These are phyloP conservation scores for Annulohypoxylon moriforme DNA, from an alignment of 495 filamentous ascomycete genomes.

Conservation along the genomic window DNA sequence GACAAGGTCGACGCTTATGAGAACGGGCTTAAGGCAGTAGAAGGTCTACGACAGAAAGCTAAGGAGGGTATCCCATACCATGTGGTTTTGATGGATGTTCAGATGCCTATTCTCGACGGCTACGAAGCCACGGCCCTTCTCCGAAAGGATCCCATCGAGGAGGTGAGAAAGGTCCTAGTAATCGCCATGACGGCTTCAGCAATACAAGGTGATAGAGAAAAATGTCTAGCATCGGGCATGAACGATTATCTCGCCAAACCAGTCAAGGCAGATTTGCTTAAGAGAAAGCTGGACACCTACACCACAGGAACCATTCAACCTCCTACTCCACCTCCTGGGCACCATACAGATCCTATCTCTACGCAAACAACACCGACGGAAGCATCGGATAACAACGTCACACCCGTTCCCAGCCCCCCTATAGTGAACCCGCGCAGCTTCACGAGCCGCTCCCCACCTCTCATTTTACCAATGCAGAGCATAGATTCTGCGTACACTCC, in stretches of 20 bases:
- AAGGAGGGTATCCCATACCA: slow-evolving; percentile 76
- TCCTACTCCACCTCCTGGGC: slow-evolving; percentile 39
- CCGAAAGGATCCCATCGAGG: slow-evolving; percentile 75
- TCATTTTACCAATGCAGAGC: slow-evolving; percentile 20
- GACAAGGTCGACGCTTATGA: slow-evolving; percentile 81
- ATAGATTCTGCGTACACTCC: slow-evolving; percentile 18
- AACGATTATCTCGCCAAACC: slow-evolving; percentile 96
- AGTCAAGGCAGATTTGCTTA: slow-evolving; percentile 77
- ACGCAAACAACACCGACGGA: slow-evolving; percentile 5
- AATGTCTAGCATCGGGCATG: slow-evolving; percentile 92
- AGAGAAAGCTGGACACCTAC: slow-evolving; percentile 79
- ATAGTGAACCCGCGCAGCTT: slow-evolving; percentile 7
- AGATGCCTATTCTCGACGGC: slow-evolving; percentile 95
- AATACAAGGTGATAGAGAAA: slow-evolving; percentile 91
- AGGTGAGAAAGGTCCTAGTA: slow-evolving; percentile 80
- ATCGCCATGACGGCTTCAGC: slow-evolving; percentile 95
- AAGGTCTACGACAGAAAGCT: slow-evolving; percentile 79
- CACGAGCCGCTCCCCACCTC: slow-evolving; percentile 18
- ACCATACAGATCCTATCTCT: slow-evolving; percentile 29
- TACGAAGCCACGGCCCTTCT: slow-evolving; percentile 89
- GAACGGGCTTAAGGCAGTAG: slow-evolving; percentile 86
- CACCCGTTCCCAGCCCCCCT: slow-evolving; percentile 25
- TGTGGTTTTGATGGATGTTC: slow-evolving; percentile 92
- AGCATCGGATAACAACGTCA: slow-evolving; percentile 18
- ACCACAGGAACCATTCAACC: slow-evolving; percentile 47